Percentiles rank a stretch among this genome's conserved stretches.
Evolutionary conservation across 2,329 filamentous ascomycete species (phyloP).

Genomic region (Trichoderma koningii): DNA sequence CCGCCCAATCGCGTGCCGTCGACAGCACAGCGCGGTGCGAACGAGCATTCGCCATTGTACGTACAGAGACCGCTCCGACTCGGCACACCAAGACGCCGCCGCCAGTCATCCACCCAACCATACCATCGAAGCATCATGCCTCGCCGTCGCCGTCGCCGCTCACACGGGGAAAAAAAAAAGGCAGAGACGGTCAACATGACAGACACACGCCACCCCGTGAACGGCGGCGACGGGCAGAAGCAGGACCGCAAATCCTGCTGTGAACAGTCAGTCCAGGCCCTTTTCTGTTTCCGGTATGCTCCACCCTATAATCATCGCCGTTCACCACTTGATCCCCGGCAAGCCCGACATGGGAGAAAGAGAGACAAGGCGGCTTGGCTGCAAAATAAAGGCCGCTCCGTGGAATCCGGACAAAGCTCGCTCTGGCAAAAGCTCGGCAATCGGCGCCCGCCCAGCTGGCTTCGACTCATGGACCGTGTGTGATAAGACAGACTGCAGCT

Average conservation of each 20-base stretch:
- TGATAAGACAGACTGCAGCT: neutral
- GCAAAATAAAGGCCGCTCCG: slow-evolving; percentile 28
- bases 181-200: neutral
- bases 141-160: slow-evolving; percentile 21
- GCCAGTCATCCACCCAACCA: slow-evolving; percentile 4
- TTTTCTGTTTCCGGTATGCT: slow-evolving; percentile 19
- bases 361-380: neutral
- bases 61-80: neutral
- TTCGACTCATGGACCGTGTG: slow-evolving; percentile 8
- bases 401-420: slow-evolving; percentile 26
- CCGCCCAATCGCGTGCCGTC: neutral
- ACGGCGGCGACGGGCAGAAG: slow-evolving; percentile 22
- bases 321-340: neutral
- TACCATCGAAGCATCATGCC: slow-evolving; percentile 18
- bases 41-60: neutral
- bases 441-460: too few species aligned
- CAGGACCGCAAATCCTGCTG: slow-evolving; percentile 8
- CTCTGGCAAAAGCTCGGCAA: slow-evolving; percentile 22
- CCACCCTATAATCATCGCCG: neutral
- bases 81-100: slow-evolving; percentile 20
- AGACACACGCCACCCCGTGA: slow-evolving; percentile 15
- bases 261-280: neutral
- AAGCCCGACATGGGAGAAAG: slow-evolving; percentile 11
- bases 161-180: neutral
- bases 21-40: neutral